These are phyloP conservation scores for Trichopus zeylanicus DNA, from an alignment of 116 monocot genomes.

Conservation along the genomic window DNA sequence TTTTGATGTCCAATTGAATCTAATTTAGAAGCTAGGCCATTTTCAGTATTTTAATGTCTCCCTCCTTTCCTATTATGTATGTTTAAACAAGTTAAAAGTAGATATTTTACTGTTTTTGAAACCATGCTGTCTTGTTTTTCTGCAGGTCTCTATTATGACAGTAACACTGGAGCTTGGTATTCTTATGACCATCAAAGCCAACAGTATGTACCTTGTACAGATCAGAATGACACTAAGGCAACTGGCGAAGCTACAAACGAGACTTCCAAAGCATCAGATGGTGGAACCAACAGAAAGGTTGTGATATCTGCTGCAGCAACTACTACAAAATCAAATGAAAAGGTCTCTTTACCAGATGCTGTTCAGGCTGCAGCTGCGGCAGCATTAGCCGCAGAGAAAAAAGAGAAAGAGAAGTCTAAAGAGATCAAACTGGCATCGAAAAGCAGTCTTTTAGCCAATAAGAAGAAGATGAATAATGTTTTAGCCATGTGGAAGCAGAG, in stretches of 20 bases:
- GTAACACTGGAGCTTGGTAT: constrained; percentile 86
- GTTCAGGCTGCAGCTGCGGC: constrained; percentile 94
- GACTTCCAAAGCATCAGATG: constrained; percentile 46
- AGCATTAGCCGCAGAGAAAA: constrained; percentile 89
- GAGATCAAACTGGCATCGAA: constrained; percentile 92
- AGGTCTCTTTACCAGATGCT: constrained; percentile 66
- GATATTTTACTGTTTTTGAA: too few species aligned
- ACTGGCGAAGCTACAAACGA: constrained; percentile 35
- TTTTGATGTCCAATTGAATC: background rate
- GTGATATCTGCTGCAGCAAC: constrained; percentile 89
- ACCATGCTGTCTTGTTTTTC: background rate
- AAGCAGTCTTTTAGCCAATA: constrained; percentile 75
- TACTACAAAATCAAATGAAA: constrained; percentile 56
- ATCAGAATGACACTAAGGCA: constrained; percentile 53
- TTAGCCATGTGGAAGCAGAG: constrained; percentile 96
- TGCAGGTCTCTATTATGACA: constrained; percentile 94
- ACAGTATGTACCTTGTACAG: constrained; percentile 80
- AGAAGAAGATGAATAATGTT: constrained; percentile 97
- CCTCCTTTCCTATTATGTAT: too few species aligned
- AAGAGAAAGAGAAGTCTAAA: constrained; percentile 80
- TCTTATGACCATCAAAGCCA: constrained; percentile 80
- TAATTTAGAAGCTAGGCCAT: too few species aligned
- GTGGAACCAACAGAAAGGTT: constrained; percentile 47
- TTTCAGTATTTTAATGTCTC: too few species aligned
- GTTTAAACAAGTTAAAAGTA: too few species aligned